Evolutionary conservation across 2,329 filamentous ascomycete genomes (phyloP), one percentile per base, ranked within the genome.

Genomic region (Cercospora nicotianae): DNA sequence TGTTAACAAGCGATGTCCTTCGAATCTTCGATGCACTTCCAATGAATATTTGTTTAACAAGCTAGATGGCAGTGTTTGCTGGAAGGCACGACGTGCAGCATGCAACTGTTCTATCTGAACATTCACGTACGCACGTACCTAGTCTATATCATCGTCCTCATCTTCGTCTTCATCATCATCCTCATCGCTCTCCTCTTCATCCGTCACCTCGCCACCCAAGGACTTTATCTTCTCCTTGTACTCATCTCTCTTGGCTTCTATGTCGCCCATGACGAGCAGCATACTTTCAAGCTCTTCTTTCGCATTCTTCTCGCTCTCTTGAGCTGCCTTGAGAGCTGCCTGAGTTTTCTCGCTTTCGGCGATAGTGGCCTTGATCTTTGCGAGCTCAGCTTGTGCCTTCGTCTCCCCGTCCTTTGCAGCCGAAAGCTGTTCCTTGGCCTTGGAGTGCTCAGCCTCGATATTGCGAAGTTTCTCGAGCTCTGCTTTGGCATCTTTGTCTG

Each of bases 251-350:
- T 83, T 83, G 64, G 82, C 79, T 73, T 84, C 81, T 36, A 85
- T 77, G 68, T 84, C 82, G 5, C 81, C 79, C 33, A 83, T 79
- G 5, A 83, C 76, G 59, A 84, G 81, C 64, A 86, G 62, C 77
- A 69, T 72, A 42, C 66, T 72, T 48, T 74, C 72, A 31, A 74
- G 55, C 57, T 73, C 71, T 26, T 75, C 72, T 62, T 72, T 72
- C 5, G 68, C 67, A n/a, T 31, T 51, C 51, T 64, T 69, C 53
- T 72, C 67, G 10, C 45, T 60, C 31, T 68, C 60, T 23, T 69
- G 66, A 3, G 64, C 70, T 26, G 60, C 65, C 28, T 66, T 48
- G 16, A 75, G 39, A 53, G 67, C 70, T 33, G 65, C 67, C 45
- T 73, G 70, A 7, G 69, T 59, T 48, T 72, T 67, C 28, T 63